These are phyloP conservation scores for Hyaloscypha bicolor DNA, from an alignment of 495 filamentous ascomycete genomes.

Conservation along the genomic window DNA sequence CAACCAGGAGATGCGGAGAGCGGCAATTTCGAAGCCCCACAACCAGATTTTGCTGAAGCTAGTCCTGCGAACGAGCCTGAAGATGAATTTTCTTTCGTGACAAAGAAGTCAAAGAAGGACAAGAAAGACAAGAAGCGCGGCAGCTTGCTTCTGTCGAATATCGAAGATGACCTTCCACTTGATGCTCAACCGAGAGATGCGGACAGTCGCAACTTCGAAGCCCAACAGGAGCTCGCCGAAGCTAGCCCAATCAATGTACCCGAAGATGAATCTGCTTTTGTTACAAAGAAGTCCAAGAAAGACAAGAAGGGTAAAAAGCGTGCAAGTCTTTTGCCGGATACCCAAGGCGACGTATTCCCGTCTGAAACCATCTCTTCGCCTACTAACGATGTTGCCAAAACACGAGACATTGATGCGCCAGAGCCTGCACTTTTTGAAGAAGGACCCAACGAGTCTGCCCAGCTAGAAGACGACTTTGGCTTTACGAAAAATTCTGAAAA, in stretches of 20 bases:
- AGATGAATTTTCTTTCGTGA: conserved; percentile 26
- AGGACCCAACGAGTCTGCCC: conserved; percentile 43
- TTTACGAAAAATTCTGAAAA: conserved; percentile 44
- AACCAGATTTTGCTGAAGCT: conserved; percentile 4
- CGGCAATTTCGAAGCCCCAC: conserved; percentile 1
- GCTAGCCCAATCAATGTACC: conserved; percentile 30
- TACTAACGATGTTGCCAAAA: not conserved
- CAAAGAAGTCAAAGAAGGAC: conserved; percentile 25
- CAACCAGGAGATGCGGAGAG: conserved; percentile 7
- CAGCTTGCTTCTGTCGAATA: conserved; percentile 19
- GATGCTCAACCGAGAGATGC: conserved; percentile 11
- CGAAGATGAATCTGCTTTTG: conserved; percentile 30
- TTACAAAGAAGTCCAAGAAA: conserved; percentile 26
- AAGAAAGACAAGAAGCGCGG: conserved; percentile 35
- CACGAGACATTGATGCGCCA: not conserved
- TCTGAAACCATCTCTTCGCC: not conserved
- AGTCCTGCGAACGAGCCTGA: conserved; percentile 33
- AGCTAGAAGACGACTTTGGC: conserved; percentile 37
- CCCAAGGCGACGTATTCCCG: not conserved
- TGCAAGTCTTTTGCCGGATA: conserved; percentile 14
- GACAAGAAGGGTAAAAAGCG: conserved; percentile 36
- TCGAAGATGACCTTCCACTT: conserved; percentile 26
- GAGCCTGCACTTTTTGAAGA: conserved; percentile 6
- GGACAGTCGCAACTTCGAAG: conserved; percentile 5
- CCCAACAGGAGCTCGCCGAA: conserved; percentile 5